A percentile compares a stretch with the other conserved stretches of the same genome.
Evolutionary conservation across 2,329 filamentous ascomycete genomes (phyloP).

Genomic region (Clarireedia sp.): DNA sequence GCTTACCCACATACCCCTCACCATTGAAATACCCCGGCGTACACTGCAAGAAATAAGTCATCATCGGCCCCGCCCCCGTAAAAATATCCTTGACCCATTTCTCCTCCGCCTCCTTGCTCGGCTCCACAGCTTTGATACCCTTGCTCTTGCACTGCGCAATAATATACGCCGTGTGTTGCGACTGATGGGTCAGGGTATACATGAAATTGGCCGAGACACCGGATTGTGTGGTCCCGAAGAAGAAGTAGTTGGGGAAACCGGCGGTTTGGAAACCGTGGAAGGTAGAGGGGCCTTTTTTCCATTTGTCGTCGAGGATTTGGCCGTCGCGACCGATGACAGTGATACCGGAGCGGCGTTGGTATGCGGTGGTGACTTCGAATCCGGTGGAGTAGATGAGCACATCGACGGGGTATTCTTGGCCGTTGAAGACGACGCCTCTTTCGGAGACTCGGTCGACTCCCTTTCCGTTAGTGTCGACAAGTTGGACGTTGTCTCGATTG

Average conservation of each 20-base stretch:
- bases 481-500: constrained; percentile 36
- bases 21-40: constrained; percentile 8
- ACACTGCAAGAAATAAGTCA: background rate
- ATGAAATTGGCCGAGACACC: constrained; percentile 8
- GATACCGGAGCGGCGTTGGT: constrained; percentile 3
- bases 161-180: constrained; percentile 1
- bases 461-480: constrained; percentile 44
- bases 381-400: constrained; percentile 51
- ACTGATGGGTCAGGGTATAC: background rate
- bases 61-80: background rate
- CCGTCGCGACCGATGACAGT: background rate
- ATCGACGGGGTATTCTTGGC: constrained; percentile 41
- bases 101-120: background rate
- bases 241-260: constrained; percentile 7
- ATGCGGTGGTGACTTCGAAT: constrained; percentile 40
- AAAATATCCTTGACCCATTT: constrained; percentile 2
- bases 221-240: constrained; percentile 2
- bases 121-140: background rate
- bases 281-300: background rate
- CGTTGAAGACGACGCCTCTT: constrained; percentile 38
- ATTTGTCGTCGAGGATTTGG: constrained; percentile 2
- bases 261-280: constrained; percentile 5
- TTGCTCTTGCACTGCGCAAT: background rate
- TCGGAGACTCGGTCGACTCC: constrained; percentile 32
- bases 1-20: background rate